Evolutionary conservation across 169 alveolate species (phyloP), one percentile per base, ranked within the genome.

Genomic region (Cryptosporidium canis): DNA sequence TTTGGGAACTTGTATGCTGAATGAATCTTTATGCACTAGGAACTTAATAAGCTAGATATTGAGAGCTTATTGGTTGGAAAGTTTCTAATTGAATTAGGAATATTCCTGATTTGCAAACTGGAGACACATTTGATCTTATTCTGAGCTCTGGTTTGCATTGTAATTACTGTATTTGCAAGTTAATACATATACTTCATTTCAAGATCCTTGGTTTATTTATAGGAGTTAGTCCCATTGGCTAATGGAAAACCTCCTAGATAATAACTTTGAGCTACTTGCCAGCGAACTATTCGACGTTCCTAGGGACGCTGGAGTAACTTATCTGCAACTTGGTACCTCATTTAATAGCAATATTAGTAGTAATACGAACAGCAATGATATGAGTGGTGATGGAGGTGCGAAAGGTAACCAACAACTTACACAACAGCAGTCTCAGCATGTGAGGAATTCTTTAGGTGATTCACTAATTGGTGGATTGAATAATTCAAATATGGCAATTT

Each of bases 191-290:
- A 51, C 35, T n/a, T 51, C 24, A 21, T 51, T 51, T 18, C 24
- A 27, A 21, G 35, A 24, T 21, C 1, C 1, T 51, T 51, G n/a
- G n/a, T 51, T n/a, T 31, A 4, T 9, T 61, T 61, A 12, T 31
- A 61, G 68, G 68, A 61, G 68, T 27, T 61, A 35, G 12, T 61
- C 68, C 68, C 31, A 33, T 61, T 35, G 48, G 68, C 48, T 61
- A 70, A 70, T 70, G 84, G 84, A 70, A 70, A 70, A 70, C 45
- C 67, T 70, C 47, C 48, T 70, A 55, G 84, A 70, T 31, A 70
- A 55, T 35, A 70, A 70, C 51, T 70, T 70, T 70, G 84, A 70
- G 39, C 64, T 70, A 37, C 67, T 70, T 18, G 47, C 66, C n/a
- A 55, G 67, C 64, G 84, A 70, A 41, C 35, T 70, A n/a, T 70